Conservation (phyloP, 164 flowering plant species). For the Echeveria elegans region DNA sequence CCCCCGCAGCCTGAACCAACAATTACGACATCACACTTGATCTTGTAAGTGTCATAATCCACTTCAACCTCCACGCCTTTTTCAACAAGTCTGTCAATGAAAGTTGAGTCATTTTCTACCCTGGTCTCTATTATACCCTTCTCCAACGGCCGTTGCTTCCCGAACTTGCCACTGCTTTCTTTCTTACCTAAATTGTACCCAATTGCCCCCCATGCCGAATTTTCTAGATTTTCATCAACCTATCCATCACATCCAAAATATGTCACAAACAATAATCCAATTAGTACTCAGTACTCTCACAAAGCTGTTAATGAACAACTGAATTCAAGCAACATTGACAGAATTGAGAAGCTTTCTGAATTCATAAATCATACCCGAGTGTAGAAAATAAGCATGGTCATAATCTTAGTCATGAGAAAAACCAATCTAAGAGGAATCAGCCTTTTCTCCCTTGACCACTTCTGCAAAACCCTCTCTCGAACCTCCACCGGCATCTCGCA, state of each 20-base stretch:
- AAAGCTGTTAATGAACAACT: neutral
- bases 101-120: slow-evolving; percentile 30
- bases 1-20: slow-evolving; percentile 83
- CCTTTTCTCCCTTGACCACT: slow-evolving; percentile 38
- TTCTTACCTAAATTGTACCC: slow-evolving; percentile 37
- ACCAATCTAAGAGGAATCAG: slow-evolving; percentile 31
- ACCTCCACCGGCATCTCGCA: slow-evolving; percentile 42
- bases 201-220: slow-evolving; percentile 55
- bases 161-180: slow-evolving; percentile 12
- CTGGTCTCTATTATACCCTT: slow-evolving; percentile 39
- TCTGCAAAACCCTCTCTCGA: slow-evolving; percentile 46
- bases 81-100: slow-evolving; percentile 29
- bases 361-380: slow-evolving; percentile 26
- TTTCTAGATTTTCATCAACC: slow-evolving; percentile 42
- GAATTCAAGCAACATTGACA: no score
- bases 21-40: slow-evolving; percentile 59
- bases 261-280: no score
- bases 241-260: slow-evolving; percentile 10
- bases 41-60: slow-evolving; percentile 14
- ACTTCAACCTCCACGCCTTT: slow-evolving; percentile 14
- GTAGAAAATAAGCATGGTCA: slow-evolving; percentile 34
- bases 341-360: neutral
- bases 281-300: neutral
- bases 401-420: slow-evolving; percentile 37
- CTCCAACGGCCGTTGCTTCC: slow-evolving; percentile 37